Conservation (phyloP, 148 eudicot species). For the Rhododendron molle region DNA sequence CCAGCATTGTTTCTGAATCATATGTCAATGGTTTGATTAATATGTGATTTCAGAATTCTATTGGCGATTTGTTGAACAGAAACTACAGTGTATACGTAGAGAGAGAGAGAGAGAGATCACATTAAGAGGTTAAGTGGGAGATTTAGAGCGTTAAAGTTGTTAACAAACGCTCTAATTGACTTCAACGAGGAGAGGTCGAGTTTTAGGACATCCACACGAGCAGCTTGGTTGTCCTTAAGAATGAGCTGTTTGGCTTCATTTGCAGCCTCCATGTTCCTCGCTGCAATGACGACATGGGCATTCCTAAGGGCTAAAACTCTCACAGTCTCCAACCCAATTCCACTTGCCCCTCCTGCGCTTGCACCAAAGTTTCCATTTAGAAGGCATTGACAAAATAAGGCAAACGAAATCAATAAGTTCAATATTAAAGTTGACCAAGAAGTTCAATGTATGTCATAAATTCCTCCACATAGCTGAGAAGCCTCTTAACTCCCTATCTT, state of each 20-base stretch:
- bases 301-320: conserved; percentile 74
- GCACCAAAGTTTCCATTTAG: neutral
- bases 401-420: neutral
- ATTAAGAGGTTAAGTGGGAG: conserved; percentile 79
- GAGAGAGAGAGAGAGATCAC: conserved; percentile 23
- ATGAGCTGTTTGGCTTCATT: conserved; percentile 59
- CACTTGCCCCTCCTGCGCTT: conserved; percentile 79
- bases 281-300: conserved; percentile 73
- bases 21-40: neutral
- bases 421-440: neutral
- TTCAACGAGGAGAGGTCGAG: conserved; percentile 67
- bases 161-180: conserved; percentile 53
- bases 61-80: neutral
- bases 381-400: neutral
- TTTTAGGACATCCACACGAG: conserved; percentile 47
- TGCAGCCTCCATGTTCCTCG: conserved; percentile 70
- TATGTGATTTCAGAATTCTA: neutral
- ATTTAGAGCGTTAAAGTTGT: conserved; percentile 47
- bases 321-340: conserved; percentile 81
- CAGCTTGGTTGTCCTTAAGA: conserved; percentile 39
- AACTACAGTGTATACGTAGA: neutral
- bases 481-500: no score
- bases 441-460: neutral
- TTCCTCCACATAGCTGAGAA: neutral
- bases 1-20: conserved; percentile 87